Conservation (phyloP, 305 asterid species). For the Solanum hybrid region DNA sequence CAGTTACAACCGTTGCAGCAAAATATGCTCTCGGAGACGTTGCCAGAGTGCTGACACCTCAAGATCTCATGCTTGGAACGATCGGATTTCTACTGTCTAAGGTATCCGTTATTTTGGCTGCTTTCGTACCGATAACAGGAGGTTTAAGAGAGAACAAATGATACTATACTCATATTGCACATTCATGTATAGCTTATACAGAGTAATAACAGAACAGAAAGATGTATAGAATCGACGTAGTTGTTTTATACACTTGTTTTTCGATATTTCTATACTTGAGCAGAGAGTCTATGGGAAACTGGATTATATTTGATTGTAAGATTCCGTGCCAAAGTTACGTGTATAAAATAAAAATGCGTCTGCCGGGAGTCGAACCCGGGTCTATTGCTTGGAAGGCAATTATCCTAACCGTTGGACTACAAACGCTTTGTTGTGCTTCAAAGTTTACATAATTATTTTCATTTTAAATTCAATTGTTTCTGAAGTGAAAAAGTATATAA, state of each 20-base stretch:
- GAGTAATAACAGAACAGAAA: neutral
- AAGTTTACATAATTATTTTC: neutral
- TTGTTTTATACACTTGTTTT: neutral
- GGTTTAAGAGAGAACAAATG: conserved; percentile 26
- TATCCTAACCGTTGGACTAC: conserved; percentile 99
- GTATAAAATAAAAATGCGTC: conserved; percentile 14
- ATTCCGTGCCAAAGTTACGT: neutral
- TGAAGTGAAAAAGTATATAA: neutral
- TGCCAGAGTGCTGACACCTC: conserved; percentile 37
- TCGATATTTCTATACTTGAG: neutral
- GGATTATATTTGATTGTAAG: neutral
- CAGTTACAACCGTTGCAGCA: conserved; percentile 20
- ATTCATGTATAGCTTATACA: neutral
- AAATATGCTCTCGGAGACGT: conserved; percentile 43
- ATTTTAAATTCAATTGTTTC: no score
- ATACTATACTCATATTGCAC: neutral
- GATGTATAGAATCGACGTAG: no score
- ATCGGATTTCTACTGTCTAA: conserved; percentile 75
- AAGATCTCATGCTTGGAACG: conserved; percentile 62
- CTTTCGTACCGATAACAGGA: conserved; percentile 46
- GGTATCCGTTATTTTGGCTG: conserved; percentile 68
- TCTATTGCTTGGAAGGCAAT: conserved; percentile 91
- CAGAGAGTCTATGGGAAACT: neutral
- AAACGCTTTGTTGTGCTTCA: conserved; percentile 34
- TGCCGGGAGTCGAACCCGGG: conserved; percentile 79